Evolutionary conservation across 2,329 filamentous ascomycete genomes (phyloP).

Genomic region (Penicillium sp.): DNA sequence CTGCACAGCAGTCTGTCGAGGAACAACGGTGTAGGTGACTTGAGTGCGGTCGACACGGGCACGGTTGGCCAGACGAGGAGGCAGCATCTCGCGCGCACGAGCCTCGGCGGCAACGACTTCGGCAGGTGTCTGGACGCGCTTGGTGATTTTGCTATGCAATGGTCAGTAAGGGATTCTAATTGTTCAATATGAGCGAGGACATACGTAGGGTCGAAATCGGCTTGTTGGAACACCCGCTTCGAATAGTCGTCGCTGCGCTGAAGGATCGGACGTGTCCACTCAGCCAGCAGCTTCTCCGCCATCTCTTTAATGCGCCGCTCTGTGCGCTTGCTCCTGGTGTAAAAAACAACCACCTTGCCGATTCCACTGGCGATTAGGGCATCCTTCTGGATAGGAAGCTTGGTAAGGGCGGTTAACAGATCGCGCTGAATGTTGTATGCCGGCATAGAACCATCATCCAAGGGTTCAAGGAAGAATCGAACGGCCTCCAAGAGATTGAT

Average conservation of each 20-base stretch:
- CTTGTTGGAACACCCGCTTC: constrained; percentile 63
- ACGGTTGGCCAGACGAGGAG: constrained; percentile 52
- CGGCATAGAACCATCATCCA: constrained; percentile 88
- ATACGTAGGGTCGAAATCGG: constrained; percentile 56
- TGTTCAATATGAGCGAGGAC: constrained; percentile 16
- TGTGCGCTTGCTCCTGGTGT: constrained; percentile 89
- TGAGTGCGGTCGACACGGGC: constrained; percentile 57
- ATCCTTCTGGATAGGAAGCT: constrained; percentile 86
- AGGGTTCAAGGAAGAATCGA: constrained; percentile 93
- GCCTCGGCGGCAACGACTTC: constrained; percentile 47
- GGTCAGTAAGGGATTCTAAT: constrained; percentile 12
- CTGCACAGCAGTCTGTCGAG: constrained; percentile 51
- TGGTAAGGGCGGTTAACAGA: constrained; percentile 73
- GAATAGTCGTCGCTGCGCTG: constrained; percentile 93
- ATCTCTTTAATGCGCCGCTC: constrained; percentile 87
- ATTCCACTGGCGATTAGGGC: constrained; percentile 84
- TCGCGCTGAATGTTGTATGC: constrained; percentile 98
- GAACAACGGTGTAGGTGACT: constrained; percentile 59
- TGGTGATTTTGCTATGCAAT: constrained; percentile 33
- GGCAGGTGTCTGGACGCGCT: constrained; percentile 31
- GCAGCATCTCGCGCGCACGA: constrained; percentile 50
- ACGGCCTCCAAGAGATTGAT: constrained; percentile 92
- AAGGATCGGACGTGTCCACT: constrained; percentile 93
- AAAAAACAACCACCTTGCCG: constrained; percentile 94
- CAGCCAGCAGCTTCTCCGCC: constrained; percentile 84